These are phyloP conservation scores for Dendrobium nobile DNA, from an alignment of 106 monocot genomes.

Conservation along the genomic window DNA sequence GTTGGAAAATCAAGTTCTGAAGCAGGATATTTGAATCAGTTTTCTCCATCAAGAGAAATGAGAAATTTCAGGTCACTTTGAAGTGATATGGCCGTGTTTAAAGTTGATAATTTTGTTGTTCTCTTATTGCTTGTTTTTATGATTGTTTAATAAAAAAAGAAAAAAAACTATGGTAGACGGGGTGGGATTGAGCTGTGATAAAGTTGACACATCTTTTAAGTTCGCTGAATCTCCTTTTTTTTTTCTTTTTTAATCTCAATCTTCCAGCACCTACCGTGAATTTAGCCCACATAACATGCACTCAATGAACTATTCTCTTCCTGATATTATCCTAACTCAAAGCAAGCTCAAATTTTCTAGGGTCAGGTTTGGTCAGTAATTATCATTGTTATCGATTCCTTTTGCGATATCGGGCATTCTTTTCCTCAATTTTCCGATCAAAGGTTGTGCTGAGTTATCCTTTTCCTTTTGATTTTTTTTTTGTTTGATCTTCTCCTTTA, in stretches of 20 bases:
- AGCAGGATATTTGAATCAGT: background rate
- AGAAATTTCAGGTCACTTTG: conserved; percentile 1
- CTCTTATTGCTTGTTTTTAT: background rate
- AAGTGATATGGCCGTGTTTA: background rate
- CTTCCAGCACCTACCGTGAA: background rate
- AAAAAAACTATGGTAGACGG: background rate
- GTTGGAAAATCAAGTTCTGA: too few relatives aligned
- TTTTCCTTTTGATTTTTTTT: background rate
- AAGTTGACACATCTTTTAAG: background rate
- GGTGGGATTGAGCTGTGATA: background rate
- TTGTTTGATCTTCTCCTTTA: background rate
- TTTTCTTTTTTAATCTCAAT: background rate
- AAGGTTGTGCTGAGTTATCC: background rate
- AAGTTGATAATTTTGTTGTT: background rate
- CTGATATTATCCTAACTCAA: background rate
- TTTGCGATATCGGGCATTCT: background rate
- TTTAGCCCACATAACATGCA: background rate
- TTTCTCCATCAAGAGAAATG: background rate
- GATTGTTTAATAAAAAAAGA: background rate
- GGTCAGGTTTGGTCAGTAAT: background rate
- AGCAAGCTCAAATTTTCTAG: background rate
- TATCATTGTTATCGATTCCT: too few relatives aligned
- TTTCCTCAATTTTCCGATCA: background rate
- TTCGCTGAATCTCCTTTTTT: background rate
- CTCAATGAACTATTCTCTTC: background rate